Conservation (phyloP, 2,329 filamentous ascomycete genomes). For the Fusarium domesticum region DNA sequence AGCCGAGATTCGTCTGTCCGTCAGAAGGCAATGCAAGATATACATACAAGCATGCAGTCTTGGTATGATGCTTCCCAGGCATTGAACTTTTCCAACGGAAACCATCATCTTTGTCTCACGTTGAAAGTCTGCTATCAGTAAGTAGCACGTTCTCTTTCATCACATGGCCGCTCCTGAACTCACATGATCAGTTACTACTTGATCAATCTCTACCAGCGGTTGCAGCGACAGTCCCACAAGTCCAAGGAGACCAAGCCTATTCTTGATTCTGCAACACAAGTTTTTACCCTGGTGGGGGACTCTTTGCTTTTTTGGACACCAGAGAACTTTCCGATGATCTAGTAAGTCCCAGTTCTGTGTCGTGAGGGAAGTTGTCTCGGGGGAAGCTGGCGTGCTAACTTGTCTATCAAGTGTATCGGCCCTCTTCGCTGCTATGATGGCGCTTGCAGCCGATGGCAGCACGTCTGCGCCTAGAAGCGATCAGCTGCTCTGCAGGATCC, state of each 20-base stretch:
- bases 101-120: not conserved
- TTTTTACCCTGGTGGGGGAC: not conserved
- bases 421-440: not conserved
- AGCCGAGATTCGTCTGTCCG: not conserved
- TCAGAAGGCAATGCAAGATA: not conserved
- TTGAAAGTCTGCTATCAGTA: slow-evolving; percentile 1
- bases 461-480: not conserved
- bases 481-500: not conserved
- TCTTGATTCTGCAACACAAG: not conserved
- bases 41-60: not conserved
- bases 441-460: not conserved
- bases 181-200: not conserved
- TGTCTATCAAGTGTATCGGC: not conserved
- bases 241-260: not conserved
- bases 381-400: too few species aligned
- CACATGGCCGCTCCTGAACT: not conserved
- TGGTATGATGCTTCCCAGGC: not conserved
- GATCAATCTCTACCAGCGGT: not conserved
- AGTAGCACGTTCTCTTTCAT: not conserved
- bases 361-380: too few species aligned
- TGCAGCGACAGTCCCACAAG: not conserved
- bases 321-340: slow-evolving; percentile 1
- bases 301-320: not conserved
- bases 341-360: too few species aligned
- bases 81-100: not conserved